A percentile compares a stretch with the other conserved stretches of the same genome.
Evolutionary conservation across 768 basidiomycete species (phyloP).

Genomic region (Pseudohyphozyma bogoriensis): DNA sequence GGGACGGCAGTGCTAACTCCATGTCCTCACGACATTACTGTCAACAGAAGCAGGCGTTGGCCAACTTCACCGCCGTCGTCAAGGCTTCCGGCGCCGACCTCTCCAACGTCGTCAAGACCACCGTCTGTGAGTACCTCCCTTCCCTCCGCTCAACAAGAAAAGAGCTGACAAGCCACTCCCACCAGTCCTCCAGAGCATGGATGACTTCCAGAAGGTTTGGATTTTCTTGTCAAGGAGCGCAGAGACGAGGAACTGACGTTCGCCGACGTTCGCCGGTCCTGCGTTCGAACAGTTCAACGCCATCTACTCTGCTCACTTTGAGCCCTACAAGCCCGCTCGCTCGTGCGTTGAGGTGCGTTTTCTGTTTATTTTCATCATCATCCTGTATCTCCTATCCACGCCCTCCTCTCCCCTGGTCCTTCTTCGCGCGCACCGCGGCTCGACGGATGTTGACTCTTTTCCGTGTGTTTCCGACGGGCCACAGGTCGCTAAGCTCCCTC

Average conservation of each 20-base stretch:
- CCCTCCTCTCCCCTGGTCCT: neutral
- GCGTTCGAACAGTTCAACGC: slow-evolving; percentile 52
- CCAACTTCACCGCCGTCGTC: slow-evolving; percentile 73
- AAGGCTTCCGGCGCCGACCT: slow-evolving; percentile 69
- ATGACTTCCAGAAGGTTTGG: slow-evolving; percentile 54
- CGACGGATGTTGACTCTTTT: slow-evolving; percentile 39
- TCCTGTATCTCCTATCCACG: neutral
- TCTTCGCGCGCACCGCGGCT: no score
- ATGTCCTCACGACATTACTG: no score
- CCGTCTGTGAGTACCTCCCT: slow-evolving; percentile 43
- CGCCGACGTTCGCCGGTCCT: neutral
- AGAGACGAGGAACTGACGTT: no score
- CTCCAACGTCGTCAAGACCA: slow-evolving; percentile 80
- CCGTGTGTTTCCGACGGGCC: fast-evolving
- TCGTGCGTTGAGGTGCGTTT: slow-evolving; percentile 70
- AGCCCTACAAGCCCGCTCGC: slow-evolving; percentile 81
- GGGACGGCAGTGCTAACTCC: neutral
- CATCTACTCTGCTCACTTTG: slow-evolving; percentile 75
- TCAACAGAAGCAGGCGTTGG: slow-evolving; percentile 59
- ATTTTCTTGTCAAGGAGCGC: neutral
- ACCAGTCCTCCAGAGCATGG: slow-evolving; percentile 25
- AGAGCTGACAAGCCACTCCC: neutral
- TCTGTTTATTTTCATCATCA: no score
- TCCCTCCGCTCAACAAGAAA: neutral
- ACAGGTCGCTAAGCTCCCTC: slow-evolving; percentile 59